Percentiles rank a stretch among this genome's conserved stretches.
Evolutionary conservation across 495 filamentous ascomycete species (phyloP).

Genomic region (Aspergillus sclerotiicarbonarius): DNA sequence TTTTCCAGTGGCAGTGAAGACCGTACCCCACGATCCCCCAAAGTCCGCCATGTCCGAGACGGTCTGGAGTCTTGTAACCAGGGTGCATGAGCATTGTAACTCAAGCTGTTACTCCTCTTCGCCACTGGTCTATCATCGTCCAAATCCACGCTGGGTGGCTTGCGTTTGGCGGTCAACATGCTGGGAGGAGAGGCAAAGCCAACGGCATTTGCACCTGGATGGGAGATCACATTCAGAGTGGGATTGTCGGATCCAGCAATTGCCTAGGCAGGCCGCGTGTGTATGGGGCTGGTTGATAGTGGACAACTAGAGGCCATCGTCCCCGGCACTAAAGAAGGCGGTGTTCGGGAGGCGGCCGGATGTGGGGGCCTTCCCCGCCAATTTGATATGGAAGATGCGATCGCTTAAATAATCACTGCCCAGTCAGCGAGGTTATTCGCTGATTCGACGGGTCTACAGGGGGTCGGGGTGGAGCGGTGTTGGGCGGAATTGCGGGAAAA

Average conservation of each 20-base stretch:
- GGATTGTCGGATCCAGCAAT: slow-evolving; percentile 6
- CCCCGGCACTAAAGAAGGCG: slow-evolving; percentile 25
- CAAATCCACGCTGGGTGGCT: slow-evolving; percentile 25
- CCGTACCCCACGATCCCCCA: slow-evolving; percentile 32
- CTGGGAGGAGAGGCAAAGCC: background rate
- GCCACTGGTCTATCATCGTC: slow-evolving; percentile 16
- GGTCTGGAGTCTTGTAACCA: slow-evolving; percentile 35
- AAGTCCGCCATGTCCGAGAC: slow-evolving; percentile 29
- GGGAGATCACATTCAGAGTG: slow-evolving; percentile 4
- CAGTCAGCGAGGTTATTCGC: too few species aligned
- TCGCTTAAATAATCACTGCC: too few species aligned
- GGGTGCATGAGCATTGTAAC: slow-evolving; percentile 36
- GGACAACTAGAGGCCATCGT: slow-evolving; percentile 5
- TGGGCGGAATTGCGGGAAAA: too few species aligned
- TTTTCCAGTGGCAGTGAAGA: slow-evolving; percentile 38
- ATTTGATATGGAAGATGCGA: background rate
- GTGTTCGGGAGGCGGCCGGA: slow-evolving; percentile 27
- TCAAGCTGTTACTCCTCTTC: slow-evolving; percentile 29
- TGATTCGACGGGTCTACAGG: too few species aligned
- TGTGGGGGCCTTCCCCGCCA: slow-evolving; percentile 24
- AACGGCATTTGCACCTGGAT: background rate
- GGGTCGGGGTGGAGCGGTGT: too few species aligned
- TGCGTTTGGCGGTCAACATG: slow-evolving; percentile 28
- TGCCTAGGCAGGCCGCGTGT: background rate
- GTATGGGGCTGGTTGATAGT: slow-evolving; percentile 2